phyloP scores from a whole-genome alignment of 31 red algal genomes.

The Asparagopsis taxiformis region DNA sequence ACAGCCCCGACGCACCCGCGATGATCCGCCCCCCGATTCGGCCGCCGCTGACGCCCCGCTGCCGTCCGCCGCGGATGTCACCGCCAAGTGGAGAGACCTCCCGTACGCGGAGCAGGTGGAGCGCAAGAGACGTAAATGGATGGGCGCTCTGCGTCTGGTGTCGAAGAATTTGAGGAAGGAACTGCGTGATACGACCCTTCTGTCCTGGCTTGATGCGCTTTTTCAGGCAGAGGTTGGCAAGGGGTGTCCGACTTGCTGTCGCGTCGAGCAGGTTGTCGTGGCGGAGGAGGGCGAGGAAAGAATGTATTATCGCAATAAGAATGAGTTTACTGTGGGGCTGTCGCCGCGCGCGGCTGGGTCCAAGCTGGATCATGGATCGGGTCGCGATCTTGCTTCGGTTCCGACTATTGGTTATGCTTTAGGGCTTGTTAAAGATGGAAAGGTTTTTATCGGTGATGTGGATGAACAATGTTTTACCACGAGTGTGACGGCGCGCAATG shows the following conservation, averaged over 20 bases:
- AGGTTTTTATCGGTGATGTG: conserved; percentile 46
- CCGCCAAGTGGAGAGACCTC: conserved; percentile 60
- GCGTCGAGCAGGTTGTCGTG: conserved; percentile 20
- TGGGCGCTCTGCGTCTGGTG: conserved; percentile 43
- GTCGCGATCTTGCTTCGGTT: conserved; percentile 19
- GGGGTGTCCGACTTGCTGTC: conserved; percentile 54
- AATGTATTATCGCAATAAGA: conserved; percentile 90
- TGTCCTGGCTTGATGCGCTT: conserved; percentile 48
- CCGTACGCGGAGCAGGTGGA: conserved; percentile 58
- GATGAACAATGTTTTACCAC: conserved; percentile 58
- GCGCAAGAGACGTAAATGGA: conserved; percentile 41
- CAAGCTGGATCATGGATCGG: conserved; percentile 23
- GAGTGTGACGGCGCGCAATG: conserved; percentile 27
- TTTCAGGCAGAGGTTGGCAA: conserved; percentile 6
- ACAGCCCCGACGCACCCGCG: conserved; percentile 52
- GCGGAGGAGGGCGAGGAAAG: conserved; percentile 32
- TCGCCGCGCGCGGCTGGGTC: conserved; percentile 30
- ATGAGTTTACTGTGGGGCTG: conserved; percentile 87
- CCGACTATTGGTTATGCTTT: conserved; percentile 77
- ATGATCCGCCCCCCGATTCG: neutral
- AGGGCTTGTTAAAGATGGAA: conserved; percentile 72
- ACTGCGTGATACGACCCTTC: conserved; percentile 6
- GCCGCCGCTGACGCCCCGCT: conserved; percentile 5
- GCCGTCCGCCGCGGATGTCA: conserved; percentile 65
- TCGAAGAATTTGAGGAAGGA: conserved; percentile 59